phyloP scores from a whole-genome alignment of 1,284 basidiomycete species.

The Microbotryum scabiosae region DNA sequence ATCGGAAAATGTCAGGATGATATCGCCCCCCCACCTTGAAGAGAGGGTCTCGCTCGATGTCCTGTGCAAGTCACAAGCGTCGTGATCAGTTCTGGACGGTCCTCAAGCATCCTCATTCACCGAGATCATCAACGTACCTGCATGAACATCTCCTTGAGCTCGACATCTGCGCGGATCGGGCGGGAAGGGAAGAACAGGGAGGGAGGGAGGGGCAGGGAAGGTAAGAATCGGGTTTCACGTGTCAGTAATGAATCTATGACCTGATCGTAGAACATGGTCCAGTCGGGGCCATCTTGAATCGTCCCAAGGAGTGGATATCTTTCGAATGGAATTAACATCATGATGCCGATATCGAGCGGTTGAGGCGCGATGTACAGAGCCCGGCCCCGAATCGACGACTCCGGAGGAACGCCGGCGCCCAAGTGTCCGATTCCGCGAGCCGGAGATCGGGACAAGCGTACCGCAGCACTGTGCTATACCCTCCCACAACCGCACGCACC shows the following conservation, averaged over 20 bases:
- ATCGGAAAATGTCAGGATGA: not conserved
- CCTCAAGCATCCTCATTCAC: not conserved
- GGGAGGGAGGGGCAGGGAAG: not conserved
- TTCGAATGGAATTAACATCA: not conserved
- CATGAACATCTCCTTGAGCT: conserved; percentile 36
- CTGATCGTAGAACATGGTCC: no score
- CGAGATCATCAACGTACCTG: not conserved
- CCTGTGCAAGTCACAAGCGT: not conserved
- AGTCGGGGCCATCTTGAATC: no score
- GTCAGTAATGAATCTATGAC: not conserved
- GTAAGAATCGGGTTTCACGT: not conserved
- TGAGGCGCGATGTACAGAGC: not conserved
- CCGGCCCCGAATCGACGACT: not conserved
- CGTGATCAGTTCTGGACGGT: conserved; percentile 6
- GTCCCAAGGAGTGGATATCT: no score
- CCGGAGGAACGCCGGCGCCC: not conserved
- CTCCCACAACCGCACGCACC: no score
- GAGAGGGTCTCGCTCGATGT: conserved; percentile 26
- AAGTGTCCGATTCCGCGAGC: not conserved
- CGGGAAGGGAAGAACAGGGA: not conserved
- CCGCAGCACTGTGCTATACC: no score
- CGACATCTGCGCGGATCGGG: conserved; percentile 18
- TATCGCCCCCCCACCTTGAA: conserved; percentile 3
- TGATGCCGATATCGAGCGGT: not conserved
- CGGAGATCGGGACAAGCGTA: not conserved